These are phyloP conservation scores for Globisporangium barbulae DNA, from an alignment of 352 stramenopile species.

Conservation along the genomic window DNA sequence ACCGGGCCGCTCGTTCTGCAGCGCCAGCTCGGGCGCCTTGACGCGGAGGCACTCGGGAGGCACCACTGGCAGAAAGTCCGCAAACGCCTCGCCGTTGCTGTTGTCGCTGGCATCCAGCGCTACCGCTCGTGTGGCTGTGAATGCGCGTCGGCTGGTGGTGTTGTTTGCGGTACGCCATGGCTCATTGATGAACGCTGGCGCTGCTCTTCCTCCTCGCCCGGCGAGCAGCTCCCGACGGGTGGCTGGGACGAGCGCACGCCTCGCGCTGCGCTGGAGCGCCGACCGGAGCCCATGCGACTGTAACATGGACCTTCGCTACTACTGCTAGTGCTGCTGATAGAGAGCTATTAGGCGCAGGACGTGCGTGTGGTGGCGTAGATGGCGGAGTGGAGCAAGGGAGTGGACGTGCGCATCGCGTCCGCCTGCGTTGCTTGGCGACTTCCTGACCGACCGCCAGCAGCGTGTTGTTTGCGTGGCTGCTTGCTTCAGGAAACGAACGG, in stretches of 20 bases:
- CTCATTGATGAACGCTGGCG: background rate
- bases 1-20: slow-evolving; percentile 21
- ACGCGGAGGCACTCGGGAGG: slow-evolving; percentile 75
- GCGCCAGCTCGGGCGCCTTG: slow-evolving; percentile 25
- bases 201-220: background rate
- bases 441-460: slow-evolving; percentile 2
- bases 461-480: background rate
- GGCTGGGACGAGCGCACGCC: slow-evolving; percentile 3
- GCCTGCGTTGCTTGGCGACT: background rate
- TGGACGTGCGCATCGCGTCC: background rate
- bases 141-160: background rate
- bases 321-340: background rate
- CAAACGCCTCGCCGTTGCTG: slow-evolving; percentile 17
- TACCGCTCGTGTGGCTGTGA: slow-evolving; percentile 9
- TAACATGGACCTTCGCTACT: slow-evolving; percentile 6
- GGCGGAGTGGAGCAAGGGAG: slow-evolving; percentile 2
- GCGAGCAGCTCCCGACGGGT: slow-evolving; percentile 7
- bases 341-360: background rate
- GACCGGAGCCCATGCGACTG: slow-evolving; percentile 8
- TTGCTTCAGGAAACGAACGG: slow-evolving; percentile 1
- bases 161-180: background rate
- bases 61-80: slow-evolving; percentile 71
- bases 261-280: slow-evolving; percentile 9
- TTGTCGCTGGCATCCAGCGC: background rate
- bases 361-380: background rate